phyloP scores from a whole-genome alignment of 768 basidiomycete species.

The Tylopilus felleus region DNA sequence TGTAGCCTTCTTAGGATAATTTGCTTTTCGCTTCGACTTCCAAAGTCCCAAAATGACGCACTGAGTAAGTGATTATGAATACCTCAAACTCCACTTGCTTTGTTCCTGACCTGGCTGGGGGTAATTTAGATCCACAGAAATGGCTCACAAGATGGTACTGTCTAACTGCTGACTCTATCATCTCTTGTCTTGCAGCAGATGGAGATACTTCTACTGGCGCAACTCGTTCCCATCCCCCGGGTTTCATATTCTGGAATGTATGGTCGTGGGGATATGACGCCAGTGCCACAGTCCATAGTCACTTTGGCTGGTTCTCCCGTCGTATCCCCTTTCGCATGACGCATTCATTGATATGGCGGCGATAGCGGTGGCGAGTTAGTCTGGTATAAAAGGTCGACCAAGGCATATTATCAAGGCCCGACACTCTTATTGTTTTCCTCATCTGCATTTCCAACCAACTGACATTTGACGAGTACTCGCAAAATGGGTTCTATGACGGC shows the following conservation, averaged over 20 bases:
- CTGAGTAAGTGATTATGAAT: background rate
- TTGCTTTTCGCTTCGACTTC: background rate
- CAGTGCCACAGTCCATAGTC: background rate
- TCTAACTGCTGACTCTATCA: background rate
- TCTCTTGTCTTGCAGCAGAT: background rate
- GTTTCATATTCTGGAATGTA: background rate
- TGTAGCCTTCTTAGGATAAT: background rate
- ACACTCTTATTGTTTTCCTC: background rate
- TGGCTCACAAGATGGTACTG: background rate
- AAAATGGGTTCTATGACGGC: background rate
- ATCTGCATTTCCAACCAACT: slow-evolving; percentile 8
- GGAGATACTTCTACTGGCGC: no score
- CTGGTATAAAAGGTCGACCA: background rate
- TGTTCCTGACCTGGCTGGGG: no score
- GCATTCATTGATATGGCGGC: background rate
- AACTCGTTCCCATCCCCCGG: background rate
- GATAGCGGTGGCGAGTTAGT: background rate
- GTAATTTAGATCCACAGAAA: background rate
- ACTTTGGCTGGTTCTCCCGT: background rate
- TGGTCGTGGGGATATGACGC: background rate
- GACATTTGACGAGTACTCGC: background rate
- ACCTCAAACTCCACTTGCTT: background rate
- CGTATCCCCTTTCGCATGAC: background rate
- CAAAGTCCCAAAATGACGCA: no score
- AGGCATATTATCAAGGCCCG: background rate